Percentiles rank a stretch among this genome's conserved stretches.
These are phyloP conservation scores for Tolypocladium ovalisporum DNA, from an alignment of 2,329 filamentous ascomycete species.

Conservation along the genomic window DNA sequence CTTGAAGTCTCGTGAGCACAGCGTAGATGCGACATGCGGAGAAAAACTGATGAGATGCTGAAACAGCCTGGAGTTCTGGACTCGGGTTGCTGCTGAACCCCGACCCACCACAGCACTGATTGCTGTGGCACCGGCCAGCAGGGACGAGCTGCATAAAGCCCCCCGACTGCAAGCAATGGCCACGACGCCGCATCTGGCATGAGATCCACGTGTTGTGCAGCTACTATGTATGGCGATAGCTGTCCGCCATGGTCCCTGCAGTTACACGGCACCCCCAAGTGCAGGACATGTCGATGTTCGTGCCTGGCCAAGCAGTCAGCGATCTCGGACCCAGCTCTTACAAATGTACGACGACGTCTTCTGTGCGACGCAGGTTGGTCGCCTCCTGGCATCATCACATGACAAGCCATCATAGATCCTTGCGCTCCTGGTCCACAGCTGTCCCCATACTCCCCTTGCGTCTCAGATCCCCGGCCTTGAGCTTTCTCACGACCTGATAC, in stretches of 20 bases:
- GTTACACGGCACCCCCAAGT: not conserved
- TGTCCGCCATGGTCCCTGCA: not conserved
- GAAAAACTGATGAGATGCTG: not conserved
- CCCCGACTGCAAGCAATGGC: not conserved
- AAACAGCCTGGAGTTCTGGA: not conserved
- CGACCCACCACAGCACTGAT: not conserved
- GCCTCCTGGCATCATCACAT: not conserved
- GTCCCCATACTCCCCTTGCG: constrained; percentile 31
- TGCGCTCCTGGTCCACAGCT: constrained; percentile 9
- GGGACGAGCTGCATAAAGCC: not conserved
- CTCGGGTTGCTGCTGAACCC: not conserved
- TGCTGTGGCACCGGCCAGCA: not conserved
- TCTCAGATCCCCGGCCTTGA: constrained; percentile 40
- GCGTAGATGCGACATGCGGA: too few relatives aligned
- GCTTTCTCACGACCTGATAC: constrained; percentile 66
- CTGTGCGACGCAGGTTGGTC: not conserved
- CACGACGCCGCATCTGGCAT: not conserved
- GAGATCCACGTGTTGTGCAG: too few relatives aligned
- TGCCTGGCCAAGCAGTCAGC: not conserved
- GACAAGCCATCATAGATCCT: not conserved
- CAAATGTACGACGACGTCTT: not conserved
- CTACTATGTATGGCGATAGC: not conserved
- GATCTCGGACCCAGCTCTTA: not conserved
- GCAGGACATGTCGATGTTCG: not conserved
- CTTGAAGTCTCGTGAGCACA: not conserved